A percentile compares a stretch with the other conserved stretches of the same genome.
These are phyloP conservation scores for Gigaspora rosea DNA, from an alignment of 192 early-diverging fungal genomes.

Conservation along the genomic window DNA sequence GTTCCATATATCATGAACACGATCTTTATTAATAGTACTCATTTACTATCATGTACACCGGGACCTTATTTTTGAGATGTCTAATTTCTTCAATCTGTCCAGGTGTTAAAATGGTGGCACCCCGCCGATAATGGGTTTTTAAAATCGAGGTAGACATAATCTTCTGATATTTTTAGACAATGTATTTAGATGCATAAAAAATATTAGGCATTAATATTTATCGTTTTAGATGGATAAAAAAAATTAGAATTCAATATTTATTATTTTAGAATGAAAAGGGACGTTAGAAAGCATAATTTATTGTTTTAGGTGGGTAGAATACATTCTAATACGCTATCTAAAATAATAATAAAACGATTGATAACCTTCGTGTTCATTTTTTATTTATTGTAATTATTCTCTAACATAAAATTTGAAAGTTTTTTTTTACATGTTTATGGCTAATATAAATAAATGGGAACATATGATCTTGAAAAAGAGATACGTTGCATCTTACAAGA, in stretches of 20 bases:
- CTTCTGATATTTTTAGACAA: not conserved
- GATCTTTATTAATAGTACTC: not conserved
- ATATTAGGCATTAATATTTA: not conserved
- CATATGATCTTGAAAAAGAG: no score
- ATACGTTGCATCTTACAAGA: no score
- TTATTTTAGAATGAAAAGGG: not conserved
- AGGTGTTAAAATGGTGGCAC: conserved; percentile 5
- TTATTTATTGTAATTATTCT: no score
- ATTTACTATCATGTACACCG: not conserved
- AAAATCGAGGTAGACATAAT: not conserved
- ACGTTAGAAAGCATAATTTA: not conserved
- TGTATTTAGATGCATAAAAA: conserved; percentile 1
- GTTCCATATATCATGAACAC: no score
- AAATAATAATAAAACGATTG: not conserved
- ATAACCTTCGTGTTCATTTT: no score
- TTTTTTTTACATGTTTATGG: no score
- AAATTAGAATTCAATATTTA: conserved; percentile 8
- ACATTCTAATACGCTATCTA: not conserved
- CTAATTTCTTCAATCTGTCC: conserved; percentile 17
- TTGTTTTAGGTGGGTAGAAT: not conserved
- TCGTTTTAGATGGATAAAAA: conserved; percentile 11
- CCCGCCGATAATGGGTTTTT: not conserved
- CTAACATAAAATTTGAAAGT: no score
- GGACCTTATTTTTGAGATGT: conserved; percentile 7
- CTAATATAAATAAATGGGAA: no score